Base-by-base conservation (phyloP, 1,284 basidiomycete species). In the Phlebopus sp. region DNA sequence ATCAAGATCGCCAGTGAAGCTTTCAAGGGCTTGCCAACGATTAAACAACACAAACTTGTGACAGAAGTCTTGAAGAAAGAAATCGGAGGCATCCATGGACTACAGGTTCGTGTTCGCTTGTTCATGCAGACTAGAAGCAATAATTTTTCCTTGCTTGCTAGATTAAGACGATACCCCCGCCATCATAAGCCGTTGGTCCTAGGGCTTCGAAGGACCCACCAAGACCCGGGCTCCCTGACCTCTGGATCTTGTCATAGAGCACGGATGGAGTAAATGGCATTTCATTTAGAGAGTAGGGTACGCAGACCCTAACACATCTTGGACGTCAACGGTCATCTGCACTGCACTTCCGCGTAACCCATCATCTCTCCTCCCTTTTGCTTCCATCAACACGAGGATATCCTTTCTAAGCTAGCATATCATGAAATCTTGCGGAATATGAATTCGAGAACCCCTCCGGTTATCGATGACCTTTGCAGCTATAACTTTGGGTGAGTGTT, bases 1-100 rank as follows among this genome's bases (percentile, higher is more conserved):
- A 97, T 99, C 55, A 78, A 83, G 32, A 89, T 99, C 52, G 82
- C 88, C 3, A 93, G 91, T 49, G 71, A 83, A 15, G 78, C 78
- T 2, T 99, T 99, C 78, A 85, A 88, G 55, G 96, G 89, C 13
- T 68, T 98, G 30, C 70, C 90, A 0, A 90, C 84, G 30, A 82
- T 99, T 54, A 97, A 97, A 73, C 96, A 98, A 67, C 96, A 99
- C 70, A 82, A 86, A 54, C 72, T 98, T 37, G 93, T 99, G 44
- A 97, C 92, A 27, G 79, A 90, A 54, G 79, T 82, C 17, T 71
- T 99, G 55, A 95, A 96, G 70, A 76, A 89, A 58, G 94, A 97
- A 64, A 95, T 99, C 50, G 79, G 83, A 59, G 86, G 79, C 18
- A 96, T 98, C 53, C 96, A 99, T 67, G 96, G 96, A 1, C 70